phyloP scores from a whole-genome alignment of 441 rosid genomes.

The Arabidopsis hybrid region DNA sequence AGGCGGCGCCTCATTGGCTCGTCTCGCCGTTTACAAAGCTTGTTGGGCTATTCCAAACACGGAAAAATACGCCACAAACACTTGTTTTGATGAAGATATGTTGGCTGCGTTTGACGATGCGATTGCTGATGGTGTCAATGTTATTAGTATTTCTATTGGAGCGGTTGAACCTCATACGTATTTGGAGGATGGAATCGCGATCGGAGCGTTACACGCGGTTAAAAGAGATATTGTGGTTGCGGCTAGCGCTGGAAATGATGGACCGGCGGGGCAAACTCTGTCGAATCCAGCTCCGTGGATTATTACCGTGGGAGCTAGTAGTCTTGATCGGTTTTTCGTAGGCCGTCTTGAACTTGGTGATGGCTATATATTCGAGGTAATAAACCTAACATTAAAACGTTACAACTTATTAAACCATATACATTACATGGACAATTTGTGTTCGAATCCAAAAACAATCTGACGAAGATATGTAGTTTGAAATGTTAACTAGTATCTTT shows the following conservation, averaged over 20 bases:
- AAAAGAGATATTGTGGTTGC: slow-evolving; percentile 60
- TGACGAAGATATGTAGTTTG: no score
- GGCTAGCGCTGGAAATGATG: slow-evolving; percentile 68
- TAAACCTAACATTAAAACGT: background rate
- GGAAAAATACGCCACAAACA: slow-evolving; percentile 49
- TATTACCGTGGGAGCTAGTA: slow-evolving; percentile 78
- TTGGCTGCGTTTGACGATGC: slow-evolving; percentile 85
- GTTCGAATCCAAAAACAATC: no score
- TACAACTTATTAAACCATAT: background rate
- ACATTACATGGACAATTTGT: background rate
- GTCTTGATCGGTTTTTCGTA: slow-evolving; percentile 63
- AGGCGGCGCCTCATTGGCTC: slow-evolving; percentile 73
- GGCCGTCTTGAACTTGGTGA: slow-evolving; percentile 59
- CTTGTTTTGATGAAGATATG: slow-evolving; percentile 65
- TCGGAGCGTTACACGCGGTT: slow-evolving; percentile 65
- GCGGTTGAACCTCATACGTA: background rate
- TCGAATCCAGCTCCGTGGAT: slow-evolving; percentile 79
- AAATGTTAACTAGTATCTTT: no score
- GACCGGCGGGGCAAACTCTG: slow-evolving; percentile 57
- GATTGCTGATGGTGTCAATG: slow-evolving; percentile 68
- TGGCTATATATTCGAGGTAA: slow-evolving; percentile 56
- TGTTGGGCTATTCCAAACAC: slow-evolving; percentile 69
- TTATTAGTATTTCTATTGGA: slow-evolving; percentile 66
- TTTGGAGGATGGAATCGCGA: slow-evolving; percentile 52
- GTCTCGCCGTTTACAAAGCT: slow-evolving; percentile 71